Conservation (phyloP, 306 rosid species). For the Senna tora region DNA sequence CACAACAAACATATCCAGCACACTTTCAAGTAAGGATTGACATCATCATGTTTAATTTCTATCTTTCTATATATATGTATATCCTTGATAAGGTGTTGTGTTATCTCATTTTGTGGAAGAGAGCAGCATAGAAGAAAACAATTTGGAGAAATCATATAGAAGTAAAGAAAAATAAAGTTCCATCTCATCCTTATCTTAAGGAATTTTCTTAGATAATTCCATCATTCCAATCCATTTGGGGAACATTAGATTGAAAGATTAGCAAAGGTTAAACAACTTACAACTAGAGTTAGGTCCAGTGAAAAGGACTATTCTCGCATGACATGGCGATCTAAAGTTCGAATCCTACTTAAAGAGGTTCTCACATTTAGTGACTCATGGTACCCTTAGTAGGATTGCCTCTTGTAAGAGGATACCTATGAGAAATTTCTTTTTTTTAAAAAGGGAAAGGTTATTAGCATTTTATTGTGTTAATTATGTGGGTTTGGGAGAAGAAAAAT, state of each 20-base stretch:
- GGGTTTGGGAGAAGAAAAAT: no score
- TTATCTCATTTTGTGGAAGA: background rate
- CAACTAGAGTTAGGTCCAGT: no score
- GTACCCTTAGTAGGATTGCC: no score
- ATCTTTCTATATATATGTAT: background rate
- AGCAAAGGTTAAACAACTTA: no score
- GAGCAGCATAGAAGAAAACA: background rate
- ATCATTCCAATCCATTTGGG: background rate
- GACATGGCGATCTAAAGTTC: no score
- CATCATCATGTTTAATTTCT: constrained; percentile 22
- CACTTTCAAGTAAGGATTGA: constrained; percentile 63
- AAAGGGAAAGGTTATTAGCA: no score
- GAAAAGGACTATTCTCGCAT: no score
- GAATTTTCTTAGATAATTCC: background rate
- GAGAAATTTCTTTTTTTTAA: no score
- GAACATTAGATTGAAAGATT: background rate
- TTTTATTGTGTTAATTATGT: no score
- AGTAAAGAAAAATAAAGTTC: background rate
- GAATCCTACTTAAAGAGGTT: no score
- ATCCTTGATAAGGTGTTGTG: background rate
- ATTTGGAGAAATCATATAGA: constrained; percentile 1
- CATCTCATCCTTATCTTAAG: background rate
- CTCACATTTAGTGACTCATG: no score
- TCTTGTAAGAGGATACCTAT: no score
- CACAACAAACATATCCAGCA: constrained; percentile 63